Evolutionary conservation across 2,329 filamentous ascomycete species (phyloP).

Genomic region (Ophiocordyceps camponoti-rufipedis): DNA sequence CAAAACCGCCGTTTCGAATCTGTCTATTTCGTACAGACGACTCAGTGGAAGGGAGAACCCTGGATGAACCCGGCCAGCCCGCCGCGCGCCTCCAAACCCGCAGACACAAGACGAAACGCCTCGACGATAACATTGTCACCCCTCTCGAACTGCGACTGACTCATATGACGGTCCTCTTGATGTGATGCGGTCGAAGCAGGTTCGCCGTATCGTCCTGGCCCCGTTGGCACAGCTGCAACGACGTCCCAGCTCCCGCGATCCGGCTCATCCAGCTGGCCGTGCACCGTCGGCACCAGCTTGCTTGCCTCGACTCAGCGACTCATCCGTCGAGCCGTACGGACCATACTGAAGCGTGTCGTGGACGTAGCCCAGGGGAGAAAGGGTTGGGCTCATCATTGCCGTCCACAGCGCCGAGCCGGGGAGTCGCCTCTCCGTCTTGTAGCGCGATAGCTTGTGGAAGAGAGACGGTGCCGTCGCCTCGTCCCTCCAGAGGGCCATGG

Average conservation of each 20-base stretch:
- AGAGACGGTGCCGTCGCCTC: not conserved
- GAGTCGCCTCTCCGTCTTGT: not conserved
- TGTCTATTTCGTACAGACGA: not conserved
- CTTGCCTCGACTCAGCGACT: not conserved
- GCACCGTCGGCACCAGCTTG: not conserved
- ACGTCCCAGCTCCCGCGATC: not conserved
- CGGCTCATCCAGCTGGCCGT: no score
- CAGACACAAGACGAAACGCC: not conserved
- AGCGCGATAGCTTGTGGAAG: not conserved
- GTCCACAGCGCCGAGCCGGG: not conserved
- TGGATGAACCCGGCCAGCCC: no score
- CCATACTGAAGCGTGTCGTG: conserved; percentile 1
- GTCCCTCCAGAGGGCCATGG: not conserved
- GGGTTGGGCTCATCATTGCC: not conserved
- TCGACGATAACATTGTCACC: no score
- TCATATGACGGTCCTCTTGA: not conserved
- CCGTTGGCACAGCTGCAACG: not conserved
- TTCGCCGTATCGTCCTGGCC: not conserved
- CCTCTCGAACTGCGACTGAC: no score
- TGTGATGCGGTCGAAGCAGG: not conserved
- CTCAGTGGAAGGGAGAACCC: not conserved
- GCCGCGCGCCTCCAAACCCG: no score
- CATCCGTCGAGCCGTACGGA: not conserved
- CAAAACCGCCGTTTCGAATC: not conserved
- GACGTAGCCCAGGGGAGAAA: not conserved